These are phyloP conservation scores for Coelastrella sp. DNA, from an alignment of 139 green algal species.

Conservation along the genomic window DNA sequence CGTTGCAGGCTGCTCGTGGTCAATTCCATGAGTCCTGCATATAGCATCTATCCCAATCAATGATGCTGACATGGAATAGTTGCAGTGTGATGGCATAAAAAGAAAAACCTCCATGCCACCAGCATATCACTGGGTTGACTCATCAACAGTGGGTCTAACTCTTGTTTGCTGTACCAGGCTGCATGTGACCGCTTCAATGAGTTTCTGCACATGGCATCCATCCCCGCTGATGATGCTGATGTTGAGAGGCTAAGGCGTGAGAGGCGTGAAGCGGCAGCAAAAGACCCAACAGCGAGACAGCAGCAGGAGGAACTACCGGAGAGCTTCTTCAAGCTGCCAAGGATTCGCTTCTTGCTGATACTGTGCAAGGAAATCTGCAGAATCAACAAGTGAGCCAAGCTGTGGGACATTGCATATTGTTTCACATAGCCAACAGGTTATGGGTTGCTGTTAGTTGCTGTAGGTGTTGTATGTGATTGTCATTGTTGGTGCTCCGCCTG, in stretches of 20 bases:
- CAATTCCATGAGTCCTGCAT: slow-evolving; percentile 56
- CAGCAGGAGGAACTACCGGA: slow-evolving; percentile 44
- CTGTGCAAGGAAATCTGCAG: slow-evolving; percentile 60
- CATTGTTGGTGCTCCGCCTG: no score
- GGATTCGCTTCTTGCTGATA: slow-evolving; percentile 59
- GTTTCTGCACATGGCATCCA: slow-evolving; percentile 38
- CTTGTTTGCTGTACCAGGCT: background rate
- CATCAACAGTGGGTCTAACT: no score
- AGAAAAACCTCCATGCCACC: no score
- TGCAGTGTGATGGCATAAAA: slow-evolving; percentile 26
- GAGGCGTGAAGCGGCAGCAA: slow-evolving; percentile 29
- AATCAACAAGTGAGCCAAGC: slow-evolving; percentile 54
- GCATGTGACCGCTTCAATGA: slow-evolving; percentile 58
- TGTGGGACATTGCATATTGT: no score
- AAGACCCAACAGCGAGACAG: background rate
- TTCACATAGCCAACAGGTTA: no score
- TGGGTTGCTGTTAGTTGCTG: no score
- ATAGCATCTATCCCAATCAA: slow-evolving; percentile 38
- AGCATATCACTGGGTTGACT: no score
- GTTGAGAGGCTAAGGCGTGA: slow-evolving; percentile 51
- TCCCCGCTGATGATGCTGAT: slow-evolving; percentile 56
- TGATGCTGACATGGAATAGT: slow-evolving; percentile 58
- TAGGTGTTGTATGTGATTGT: no score
- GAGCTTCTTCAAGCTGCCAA: slow-evolving; percentile 54
- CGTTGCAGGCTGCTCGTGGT: no score